phyloP scores from a whole-genome alignment of 768 basidiomycete species.

The Exsudoporus frostii region DNA sequence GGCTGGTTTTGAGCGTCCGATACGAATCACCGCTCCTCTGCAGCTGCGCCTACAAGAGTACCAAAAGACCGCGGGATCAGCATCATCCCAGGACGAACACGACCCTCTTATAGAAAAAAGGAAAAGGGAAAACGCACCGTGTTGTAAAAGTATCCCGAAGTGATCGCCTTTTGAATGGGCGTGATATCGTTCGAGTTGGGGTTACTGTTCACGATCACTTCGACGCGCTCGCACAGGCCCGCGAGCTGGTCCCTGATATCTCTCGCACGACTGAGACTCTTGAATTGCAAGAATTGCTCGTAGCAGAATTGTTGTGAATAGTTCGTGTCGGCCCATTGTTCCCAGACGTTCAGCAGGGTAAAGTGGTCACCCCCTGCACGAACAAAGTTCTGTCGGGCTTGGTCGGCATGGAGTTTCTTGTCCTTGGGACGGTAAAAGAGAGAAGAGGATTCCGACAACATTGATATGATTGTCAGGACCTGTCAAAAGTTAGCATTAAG shows the following conservation, averaged over 20 bases:
- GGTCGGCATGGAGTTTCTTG: slow-evolving; percentile 96
- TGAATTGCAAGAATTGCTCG: slow-evolving; percentile 93
- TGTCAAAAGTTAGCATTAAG: slow-evolving; percentile 26
- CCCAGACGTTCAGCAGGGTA: slow-evolving; percentile 95
- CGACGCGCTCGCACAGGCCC: slow-evolving; percentile 93
- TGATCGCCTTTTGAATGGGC: slow-evolving; percentile 92
- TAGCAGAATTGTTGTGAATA: slow-evolving; percentile 97
- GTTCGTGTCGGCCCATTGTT: slow-evolving; percentile 98
- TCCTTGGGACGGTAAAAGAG: slow-evolving; percentile 97
- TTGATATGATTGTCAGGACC: slow-evolving; percentile 95
- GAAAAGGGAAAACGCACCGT: slow-evolving; percentile 50
- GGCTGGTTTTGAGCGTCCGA: slow-evolving; percentile 92
- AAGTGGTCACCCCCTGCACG: slow-evolving; percentile 97
- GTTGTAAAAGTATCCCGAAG: slow-evolving; percentile 95
- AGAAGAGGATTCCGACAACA: slow-evolving; percentile 94
- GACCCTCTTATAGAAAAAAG: background rate
- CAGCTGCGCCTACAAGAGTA: slow-evolving; percentile 63
- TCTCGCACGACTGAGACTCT: slow-evolving; percentile 88
- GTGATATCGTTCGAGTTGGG: slow-evolving; percentile 92
- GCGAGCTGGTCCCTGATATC: slow-evolving; percentile 97
- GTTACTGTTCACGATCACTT: slow-evolving; percentile 83
- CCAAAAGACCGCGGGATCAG: background rate
- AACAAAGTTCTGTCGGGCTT: slow-evolving; percentile 96
- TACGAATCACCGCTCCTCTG: slow-evolving; percentile 98
- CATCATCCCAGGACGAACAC: background rate